Conservation (phyloP, 306 rosid genomes). For the Cajanus cajan region DNA sequence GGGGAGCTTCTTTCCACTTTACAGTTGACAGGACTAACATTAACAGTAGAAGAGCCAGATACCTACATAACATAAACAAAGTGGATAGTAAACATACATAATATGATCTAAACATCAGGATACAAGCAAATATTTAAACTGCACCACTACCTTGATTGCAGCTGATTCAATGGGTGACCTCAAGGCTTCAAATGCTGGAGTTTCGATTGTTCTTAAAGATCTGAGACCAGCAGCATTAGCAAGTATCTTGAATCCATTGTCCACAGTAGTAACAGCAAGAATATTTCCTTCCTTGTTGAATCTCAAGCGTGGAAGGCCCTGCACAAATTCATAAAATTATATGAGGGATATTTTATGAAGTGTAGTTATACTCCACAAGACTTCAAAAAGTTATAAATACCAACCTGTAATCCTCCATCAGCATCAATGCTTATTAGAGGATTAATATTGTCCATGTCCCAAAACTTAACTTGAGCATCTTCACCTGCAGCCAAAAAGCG, state of each 20-base stretch:
- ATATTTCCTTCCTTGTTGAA: constrained; percentile 90
- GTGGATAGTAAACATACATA: neutral
- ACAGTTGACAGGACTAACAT: constrained; percentile 66
- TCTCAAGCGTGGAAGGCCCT: constrained; percentile 77
- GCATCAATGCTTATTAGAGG: constrained; percentile 59
- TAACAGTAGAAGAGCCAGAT: constrained; percentile 56
- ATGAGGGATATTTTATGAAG: constrained; percentile 1
- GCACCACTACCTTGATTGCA: constrained; percentile 57
- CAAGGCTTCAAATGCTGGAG: constrained; percentile 66
- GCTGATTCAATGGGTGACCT: constrained; percentile 67
- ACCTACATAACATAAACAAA: constrained; percentile 48
- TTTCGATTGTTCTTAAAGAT: constrained; percentile 55
- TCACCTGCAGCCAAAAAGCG: constrained; percentile 89
- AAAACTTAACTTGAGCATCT: constrained; percentile 79
- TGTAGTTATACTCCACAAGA: constrained; percentile 1
- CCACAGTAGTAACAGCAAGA: constrained; percentile 73
- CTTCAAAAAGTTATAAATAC: constrained; percentile 20
- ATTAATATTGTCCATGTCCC: constrained; percentile 77
- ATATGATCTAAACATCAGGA: neutral
- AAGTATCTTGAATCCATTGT: constrained; percentile 78
- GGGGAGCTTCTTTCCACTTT: constrained; percentile 85
- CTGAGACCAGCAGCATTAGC: constrained; percentile 68
- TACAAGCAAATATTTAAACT: constrained; percentile 18
- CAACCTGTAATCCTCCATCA: constrained; percentile 77
- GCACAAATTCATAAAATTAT: constrained; percentile 35